A percentile compares a stretch with the other conserved stretches of the same genome.
phyloP scores from a whole-genome alignment of 2,329 filamentous ascomycete genomes.

The Lasiodiplodia theobromae region DNA sequence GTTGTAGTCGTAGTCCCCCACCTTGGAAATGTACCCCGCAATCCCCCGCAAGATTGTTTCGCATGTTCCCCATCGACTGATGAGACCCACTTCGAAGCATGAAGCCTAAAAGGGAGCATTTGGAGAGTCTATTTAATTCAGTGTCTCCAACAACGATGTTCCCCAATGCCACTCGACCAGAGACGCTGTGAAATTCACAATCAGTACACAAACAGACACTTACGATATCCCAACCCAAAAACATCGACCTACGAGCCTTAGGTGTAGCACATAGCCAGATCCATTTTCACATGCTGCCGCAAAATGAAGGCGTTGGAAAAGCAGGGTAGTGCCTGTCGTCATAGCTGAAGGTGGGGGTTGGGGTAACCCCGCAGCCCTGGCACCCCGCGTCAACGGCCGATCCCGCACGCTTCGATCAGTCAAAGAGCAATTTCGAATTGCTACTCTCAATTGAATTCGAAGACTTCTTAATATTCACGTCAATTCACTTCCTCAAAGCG shows the following conservation, averaged over 20 bases:
- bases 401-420: background rate
- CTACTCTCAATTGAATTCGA: too few relatives aligned
- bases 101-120: too few relatives aligned
- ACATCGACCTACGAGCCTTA: too few relatives aligned
- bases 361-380: constrained; percentile 8
- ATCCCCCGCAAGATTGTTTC: background rate
- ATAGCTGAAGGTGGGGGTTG: background rate
- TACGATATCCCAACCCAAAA: too few relatives aligned
- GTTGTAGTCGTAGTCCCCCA: background rate
- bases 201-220: too few relatives aligned
- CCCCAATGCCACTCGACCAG: too few relatives aligned
- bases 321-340: background rate
- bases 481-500: background rate
- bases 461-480: background rate
- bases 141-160: too few relatives aligned
- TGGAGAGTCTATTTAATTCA: too few relatives aligned
- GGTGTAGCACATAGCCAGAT: too few relatives aligned
- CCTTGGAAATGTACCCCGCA: constrained; percentile 6
- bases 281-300: background rate
- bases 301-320: background rate
- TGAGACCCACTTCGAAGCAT: background rate
- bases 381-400: background rate
- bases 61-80: background rate
- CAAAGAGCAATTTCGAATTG: background rate
- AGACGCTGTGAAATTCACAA: too few relatives aligned